Evolutionary conservation across 805 yeast genomes (phyloP), one percentile per base, ranked within the genome.

Genomic region (Teunomyces tritomae): DNA sequence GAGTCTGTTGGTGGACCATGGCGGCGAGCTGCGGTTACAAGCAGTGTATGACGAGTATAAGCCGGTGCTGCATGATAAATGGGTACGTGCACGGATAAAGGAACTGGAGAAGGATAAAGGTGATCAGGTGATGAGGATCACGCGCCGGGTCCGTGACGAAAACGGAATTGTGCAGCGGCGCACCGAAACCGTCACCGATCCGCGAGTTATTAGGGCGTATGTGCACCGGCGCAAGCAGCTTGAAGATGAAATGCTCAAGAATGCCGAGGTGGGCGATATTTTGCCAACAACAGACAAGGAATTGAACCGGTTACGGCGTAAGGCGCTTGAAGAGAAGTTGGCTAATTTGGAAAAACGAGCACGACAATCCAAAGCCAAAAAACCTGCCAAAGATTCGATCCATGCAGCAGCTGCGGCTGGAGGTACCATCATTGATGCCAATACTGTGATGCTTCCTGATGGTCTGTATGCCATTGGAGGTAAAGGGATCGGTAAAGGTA

Each of bases 131-230:
- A 60, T 73, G 42, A 58, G 63, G 43, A 89, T 92, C 49, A 84
- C 91, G 1, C 74, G 98, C 52, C 80, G 89, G 71, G 82, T 86
- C 35, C 76, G 87, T 45, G 97, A 92, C 63, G 82, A 84, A 39
- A 87, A 92, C 61, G 96, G 95, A 6, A 85, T 87, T 27, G 78
- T 89, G 43, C 97, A 90, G 58, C 78, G 97, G 59, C 82, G 80
- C 47, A 81, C 84, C 8, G 92, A 89, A 59, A 74, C 86, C 11
- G 79, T 92, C 6, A 83, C 80, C 43, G 98, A 92, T 62, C 95
- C 96, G 1, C 80, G 90, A 41, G 84, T 92, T 24, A 92, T 92
- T 49, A 84, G 84, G 44, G 90, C 96, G 3, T 92, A 92, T 62
- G 75, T 91, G 50, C 82, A 78, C 56, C 80, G 87, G 16, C 80